These are phyloP conservation scores for Scopulariopsis brevicaulis DNA, from an alignment of 2,329 filamentous ascomycete species.

Conservation along the genomic window DNA sequence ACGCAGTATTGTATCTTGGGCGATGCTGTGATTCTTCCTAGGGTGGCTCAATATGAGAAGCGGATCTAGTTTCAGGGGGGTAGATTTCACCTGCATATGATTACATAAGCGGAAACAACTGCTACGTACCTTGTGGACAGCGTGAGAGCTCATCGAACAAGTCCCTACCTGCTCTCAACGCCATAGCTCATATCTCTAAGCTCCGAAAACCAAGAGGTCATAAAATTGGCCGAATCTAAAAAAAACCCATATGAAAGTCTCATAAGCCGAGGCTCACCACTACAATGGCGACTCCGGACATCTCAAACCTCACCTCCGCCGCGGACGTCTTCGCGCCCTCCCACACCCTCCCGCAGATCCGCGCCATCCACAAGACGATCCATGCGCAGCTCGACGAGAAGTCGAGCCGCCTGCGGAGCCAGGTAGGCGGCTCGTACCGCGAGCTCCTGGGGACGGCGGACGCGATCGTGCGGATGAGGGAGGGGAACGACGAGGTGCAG, in stretches of 20 bases:
- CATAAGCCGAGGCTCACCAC: not conserved
- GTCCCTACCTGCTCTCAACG: not conserved
- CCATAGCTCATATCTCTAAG: not conserved
- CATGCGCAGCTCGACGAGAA: conserved; percentile 52
- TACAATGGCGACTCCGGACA: conserved; percentile 8
- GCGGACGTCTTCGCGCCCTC: conserved; percentile 41
- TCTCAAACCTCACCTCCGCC: conserved; percentile 29
- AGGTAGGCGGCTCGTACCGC: conserved; percentile 64
- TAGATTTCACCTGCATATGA: not conserved
- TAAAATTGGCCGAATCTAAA: not conserved
- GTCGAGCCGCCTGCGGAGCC: conserved; percentile 47
- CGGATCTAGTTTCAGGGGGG: not conserved
- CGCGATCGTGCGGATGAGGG: conserved; percentile 83
- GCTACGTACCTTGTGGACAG: not conserved
- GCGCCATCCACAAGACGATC: conserved; percentile 48
- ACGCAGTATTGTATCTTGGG: not conserved
- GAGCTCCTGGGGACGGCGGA: conserved; percentile 87
- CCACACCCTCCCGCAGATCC: conserved; percentile 52
- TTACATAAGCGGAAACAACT: not conserved
- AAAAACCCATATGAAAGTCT: not conserved
- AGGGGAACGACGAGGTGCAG: conserved; percentile 66
- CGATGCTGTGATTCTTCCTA: not conserved
- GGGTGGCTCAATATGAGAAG: not conserved
- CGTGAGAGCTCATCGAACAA: not conserved
- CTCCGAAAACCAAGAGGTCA: not conserved